Evolutionary conservation across 768 basidiomycete species (phyloP), one percentile per base, ranked within the genome.

Genomic region (Tubosaeta sp.): DNA sequence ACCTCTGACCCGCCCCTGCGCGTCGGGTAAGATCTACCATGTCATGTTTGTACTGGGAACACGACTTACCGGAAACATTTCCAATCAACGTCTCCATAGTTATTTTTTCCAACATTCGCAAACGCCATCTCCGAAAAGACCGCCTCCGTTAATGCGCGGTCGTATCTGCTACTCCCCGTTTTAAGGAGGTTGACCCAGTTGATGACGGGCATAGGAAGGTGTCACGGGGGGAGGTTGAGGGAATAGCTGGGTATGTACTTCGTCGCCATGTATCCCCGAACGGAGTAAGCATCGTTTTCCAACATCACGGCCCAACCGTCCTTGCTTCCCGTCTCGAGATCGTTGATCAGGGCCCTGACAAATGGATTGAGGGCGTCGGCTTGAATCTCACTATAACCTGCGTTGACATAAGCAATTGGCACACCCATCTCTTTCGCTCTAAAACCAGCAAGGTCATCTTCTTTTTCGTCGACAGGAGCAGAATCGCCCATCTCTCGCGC

Each of bases 121-220:
- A 71, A 71, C 4, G 59, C 62, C 26, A 73, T 31, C 7, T 56
- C 50, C 6, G 58, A 66, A 17, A 75, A 51, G 13, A 74, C 65
- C 1, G 62, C 57, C 55, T 75, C 72, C 3, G 68, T 54, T 27
- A 74, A 2, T 16, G 63, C 63, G 0, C 64, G 62, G 50, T 76
- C 71, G 53, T 67, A 76, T 55, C 57, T 63, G 1, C 66, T 66
- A 4, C 64, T 62, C 19, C 56, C 61, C 13, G 58, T 62, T 41
- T 62, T 67, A 13, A 75, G 67, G 5, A 68, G 70, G 46, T 71
- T 46, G 6, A 48, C 47, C 59, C 59, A 76, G 53, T 72, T 68
- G 27, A 74, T 55, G 12, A 68, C 58, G 19, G 54, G 45, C 34
- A 1, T 56, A 7, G 56, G 29, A 45, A 63, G 62, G 14, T 58